Percentiles rank a stretch among this genome's conserved stretches.
phyloP scores from a whole-genome alignment of 805 yeast species.

The Ogataea neopini region DNA sequence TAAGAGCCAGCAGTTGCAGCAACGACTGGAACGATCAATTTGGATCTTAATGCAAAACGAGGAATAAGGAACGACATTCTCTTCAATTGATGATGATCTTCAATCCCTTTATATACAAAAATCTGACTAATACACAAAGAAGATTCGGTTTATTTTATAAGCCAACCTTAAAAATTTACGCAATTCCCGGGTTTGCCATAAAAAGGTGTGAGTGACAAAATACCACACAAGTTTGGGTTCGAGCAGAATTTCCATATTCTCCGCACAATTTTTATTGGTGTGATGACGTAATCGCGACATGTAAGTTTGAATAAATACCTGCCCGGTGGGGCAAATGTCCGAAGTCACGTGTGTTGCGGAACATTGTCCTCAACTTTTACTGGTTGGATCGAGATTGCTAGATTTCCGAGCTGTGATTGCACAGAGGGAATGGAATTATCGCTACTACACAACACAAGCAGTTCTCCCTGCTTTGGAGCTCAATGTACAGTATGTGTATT shows the following conservation, averaged over 20 bases:
- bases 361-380: too few species aligned
- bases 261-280: slow-evolving; percentile 1
- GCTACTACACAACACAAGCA: too few species aligned
- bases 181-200: background rate
- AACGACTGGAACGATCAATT: slow-evolving; percentile 24
- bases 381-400: too few species aligned
- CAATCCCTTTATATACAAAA: background rate
- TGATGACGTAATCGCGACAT: background rate
- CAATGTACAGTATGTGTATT: too few species aligned
- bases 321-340: background rate
- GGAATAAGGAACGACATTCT: slow-evolving; percentile 16
- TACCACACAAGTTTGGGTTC: background rate
- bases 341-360: too few species aligned
- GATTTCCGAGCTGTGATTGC: too few species aligned
- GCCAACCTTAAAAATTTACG: background rate
- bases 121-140: background rate
- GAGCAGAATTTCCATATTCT: background rate
- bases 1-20: slow-evolving; percentile 50
- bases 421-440: too few species aligned
- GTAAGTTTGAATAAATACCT: too few species aligned
- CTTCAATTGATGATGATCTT: background rate
- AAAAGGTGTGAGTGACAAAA: slow-evolving; percentile 2
- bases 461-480: too few species aligned
- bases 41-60: slow-evolving; percentile 15
- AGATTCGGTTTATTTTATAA: background rate